A percentile compares a stretch with the other conserved stretches of the same genome.
Conservation (phyloP, 495 filamentous ascomycete genomes). For the Lasiosphaeris hirsuta region DNA sequence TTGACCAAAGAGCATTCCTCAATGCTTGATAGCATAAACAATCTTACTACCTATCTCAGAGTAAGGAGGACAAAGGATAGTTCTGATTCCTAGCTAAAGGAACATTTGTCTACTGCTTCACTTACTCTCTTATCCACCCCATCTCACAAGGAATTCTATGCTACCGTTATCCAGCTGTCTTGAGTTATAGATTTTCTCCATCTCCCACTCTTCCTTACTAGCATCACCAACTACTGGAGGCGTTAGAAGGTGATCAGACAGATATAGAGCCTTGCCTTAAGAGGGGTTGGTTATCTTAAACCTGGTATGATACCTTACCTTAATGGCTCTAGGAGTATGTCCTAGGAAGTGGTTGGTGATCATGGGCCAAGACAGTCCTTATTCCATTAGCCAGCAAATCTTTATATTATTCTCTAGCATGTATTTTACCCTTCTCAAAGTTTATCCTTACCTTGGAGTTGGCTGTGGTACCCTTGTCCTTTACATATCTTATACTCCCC, state of each 20-base stretch:
- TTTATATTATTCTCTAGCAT: conserved; percentile 10
- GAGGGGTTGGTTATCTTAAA: conserved; percentile 10
- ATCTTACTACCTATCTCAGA: too few relatives aligned
- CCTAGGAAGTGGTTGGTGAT: conserved; percentile 11
- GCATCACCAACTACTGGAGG: conserved; percentile 9
- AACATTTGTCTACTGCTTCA: too few relatives aligned
- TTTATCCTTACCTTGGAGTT: conserved; percentile 8
- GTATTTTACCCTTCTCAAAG: conserved; percentile 9
- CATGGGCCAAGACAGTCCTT: conserved; percentile 12
- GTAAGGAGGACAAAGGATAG: too few relatives aligned
- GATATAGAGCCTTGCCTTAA: conserved; percentile 2
- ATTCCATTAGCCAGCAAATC: conserved; percentile 9
- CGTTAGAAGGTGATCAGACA: too few relatives aligned
- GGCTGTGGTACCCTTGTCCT: conserved; percentile 7
- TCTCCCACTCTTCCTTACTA: conserved; percentile 3
- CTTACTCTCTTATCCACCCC: conserved; percentile 15
- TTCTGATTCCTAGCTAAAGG: too few relatives aligned
- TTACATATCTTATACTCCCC: conserved; percentile 4
- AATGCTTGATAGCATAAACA: too few relatives aligned
- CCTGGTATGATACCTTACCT: conserved; percentile 7
- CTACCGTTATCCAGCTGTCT: conserved; percentile 8
- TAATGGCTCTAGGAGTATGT: conserved; percentile 7
- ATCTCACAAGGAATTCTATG: conserved; percentile 15
- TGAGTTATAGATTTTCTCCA: conserved; percentile 3
- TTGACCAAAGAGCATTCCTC: too few relatives aligned